Base-by-base conservation (phyloP, 148 eudicot species). In the Silene latifolia region DNA sequence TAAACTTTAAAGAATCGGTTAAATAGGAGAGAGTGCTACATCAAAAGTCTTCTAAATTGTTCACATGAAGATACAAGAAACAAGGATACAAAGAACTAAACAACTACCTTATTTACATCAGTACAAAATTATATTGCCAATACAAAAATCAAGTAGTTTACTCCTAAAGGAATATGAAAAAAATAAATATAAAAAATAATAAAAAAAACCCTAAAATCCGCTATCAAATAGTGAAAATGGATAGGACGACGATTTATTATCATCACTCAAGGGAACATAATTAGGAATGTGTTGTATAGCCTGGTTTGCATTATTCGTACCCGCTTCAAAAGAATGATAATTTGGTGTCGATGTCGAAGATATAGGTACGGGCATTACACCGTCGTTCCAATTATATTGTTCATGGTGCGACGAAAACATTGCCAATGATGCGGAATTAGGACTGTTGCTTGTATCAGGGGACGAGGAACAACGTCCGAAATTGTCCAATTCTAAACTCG, bases 211-310 rank as follows among this genome's bases (percentile, higher is more conserved):
- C 86, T 93, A 91, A 83, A 89, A 89, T 1, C 94, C 89, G 29
- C 91, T 89, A 35, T 84, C 89, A 5, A 93, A 80, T 46, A 89
- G 80, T 48, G 97, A 91, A 79, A 93, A 93, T 10, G 98, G 98
- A 83, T 91, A 67, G 17, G 71, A 93, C 23, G 87, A 81, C 69
- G 85, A 86, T 19, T 78, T 71, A 66, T 63, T 77, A 7, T 48
- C 77, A 24, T 56, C 80, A 13, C 23, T 60, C 0, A 51, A 18
- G 6, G 75, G 27, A 58, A 63, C 42, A 35, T 71, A 63, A 32
- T 71, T 61, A 58, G 79, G 61, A 23, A 57, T 71, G 24, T 75
- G 35, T n/a, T 58, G 67, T 15, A 47, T 11, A 67, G 7, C 53
- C 60, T 32, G 51, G n/a, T 48, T 59, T 47, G 39, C 54, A 18